Percentiles rank a stretch among this genome's conserved stretches.
Conservation (phyloP, 352 stramenopile species). For the Globisporangium sylvaticum region DNA sequence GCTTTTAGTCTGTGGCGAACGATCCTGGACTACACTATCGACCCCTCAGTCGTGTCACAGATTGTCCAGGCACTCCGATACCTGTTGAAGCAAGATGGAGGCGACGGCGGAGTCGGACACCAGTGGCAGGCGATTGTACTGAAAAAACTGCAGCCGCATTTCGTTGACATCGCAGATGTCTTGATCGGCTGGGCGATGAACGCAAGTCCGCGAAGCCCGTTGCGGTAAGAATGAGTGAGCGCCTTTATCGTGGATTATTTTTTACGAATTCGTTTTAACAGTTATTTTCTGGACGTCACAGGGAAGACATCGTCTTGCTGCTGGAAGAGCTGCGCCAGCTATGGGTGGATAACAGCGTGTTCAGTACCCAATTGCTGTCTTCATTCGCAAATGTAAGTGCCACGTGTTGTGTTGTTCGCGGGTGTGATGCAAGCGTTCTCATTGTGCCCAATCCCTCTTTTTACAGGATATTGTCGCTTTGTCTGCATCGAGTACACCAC, state of each 20-base stretch:
- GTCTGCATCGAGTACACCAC: conserved; percentile 20
- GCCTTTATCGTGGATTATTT: neutral
- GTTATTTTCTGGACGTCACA: conserved; percentile 10
- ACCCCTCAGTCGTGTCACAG: conserved; percentile 35
- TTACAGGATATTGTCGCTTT: conserved; percentile 47
- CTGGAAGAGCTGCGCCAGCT: conserved; percentile 45
- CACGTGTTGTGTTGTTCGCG: neutral
- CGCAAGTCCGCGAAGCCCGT: conserved; percentile 22
- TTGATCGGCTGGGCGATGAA: conserved; percentile 68
- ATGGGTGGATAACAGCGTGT: conserved; percentile 70
- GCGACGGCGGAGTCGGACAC: neutral
- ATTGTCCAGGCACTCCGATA: conserved; percentile 30
- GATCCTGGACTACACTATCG: conserved; percentile 44
- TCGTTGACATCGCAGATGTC: conserved; percentile 69
- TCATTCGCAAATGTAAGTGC: conserved; percentile 52
- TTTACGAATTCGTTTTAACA: neutral
- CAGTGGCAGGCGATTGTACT: conserved; percentile 29
- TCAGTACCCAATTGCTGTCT: conserved; percentile 55
- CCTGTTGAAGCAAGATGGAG: conserved; percentile 22
- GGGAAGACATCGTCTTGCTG: conserved; percentile 44
- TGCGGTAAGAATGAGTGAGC: conserved; percentile 28
- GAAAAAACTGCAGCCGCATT: conserved; percentile 57
- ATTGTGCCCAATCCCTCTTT: neutral
- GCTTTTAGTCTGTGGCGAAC: conserved; percentile 46
- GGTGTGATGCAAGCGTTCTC: neutral